A percentile compares a stretch with the other conserved stretches of the same genome.
phyloP scores from a whole-genome alignment of 2,329 filamentous ascomycete genomes.

The Thielaviopsis ethacetica region DNA sequence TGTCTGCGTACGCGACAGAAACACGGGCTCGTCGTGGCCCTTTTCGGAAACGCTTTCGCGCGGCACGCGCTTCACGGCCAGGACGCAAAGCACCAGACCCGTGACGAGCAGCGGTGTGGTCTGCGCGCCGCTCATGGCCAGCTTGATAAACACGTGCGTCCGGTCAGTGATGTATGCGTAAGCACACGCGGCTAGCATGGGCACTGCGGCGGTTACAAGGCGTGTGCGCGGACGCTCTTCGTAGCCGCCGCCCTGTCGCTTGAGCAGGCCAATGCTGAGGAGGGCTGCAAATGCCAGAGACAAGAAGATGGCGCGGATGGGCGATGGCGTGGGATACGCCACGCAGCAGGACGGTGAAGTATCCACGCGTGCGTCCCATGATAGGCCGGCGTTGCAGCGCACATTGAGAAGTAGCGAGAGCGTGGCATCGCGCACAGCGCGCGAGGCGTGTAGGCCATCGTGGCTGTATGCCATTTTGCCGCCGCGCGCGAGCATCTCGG shows the following conservation, averaged over 20 bases:
- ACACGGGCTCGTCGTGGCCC: slow-evolving; percentile 15
- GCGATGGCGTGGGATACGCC: slow-evolving; percentile 5
- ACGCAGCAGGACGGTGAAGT: slow-evolving; percentile 7
- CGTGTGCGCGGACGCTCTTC: neutral
- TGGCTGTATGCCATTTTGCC: slow-evolving; percentile 21
- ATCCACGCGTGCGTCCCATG: neutral
- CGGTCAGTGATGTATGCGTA: slow-evolving; percentile 5
- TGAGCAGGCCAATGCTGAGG: neutral
- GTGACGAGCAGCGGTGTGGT: neutral
- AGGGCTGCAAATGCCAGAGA: neutral
- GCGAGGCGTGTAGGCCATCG: slow-evolving; percentile 28
- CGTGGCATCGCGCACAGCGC: slow-evolving; percentile 25
- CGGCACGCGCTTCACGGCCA: neutral
- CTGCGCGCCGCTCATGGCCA: slow-evolving; percentile 1
- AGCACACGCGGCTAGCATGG: neutral
- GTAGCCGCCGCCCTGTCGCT: neutral
- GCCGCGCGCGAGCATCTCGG: slow-evolving; percentile 27
- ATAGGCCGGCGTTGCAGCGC: slow-evolving; percentile 30
- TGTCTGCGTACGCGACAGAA: slow-evolving; percentile 36
- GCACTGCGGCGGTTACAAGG: neutral
- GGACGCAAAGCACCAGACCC: neutral
- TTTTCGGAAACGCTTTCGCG: neutral
- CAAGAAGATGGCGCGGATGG: neutral
- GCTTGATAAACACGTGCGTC: slow-evolving; percentile 8
- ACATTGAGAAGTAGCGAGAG: slow-evolving; percentile 35